Conservation (phyloP, 2,329 filamentous ascomycete species). For the Beauveria scarabaeidicola region DNA sequence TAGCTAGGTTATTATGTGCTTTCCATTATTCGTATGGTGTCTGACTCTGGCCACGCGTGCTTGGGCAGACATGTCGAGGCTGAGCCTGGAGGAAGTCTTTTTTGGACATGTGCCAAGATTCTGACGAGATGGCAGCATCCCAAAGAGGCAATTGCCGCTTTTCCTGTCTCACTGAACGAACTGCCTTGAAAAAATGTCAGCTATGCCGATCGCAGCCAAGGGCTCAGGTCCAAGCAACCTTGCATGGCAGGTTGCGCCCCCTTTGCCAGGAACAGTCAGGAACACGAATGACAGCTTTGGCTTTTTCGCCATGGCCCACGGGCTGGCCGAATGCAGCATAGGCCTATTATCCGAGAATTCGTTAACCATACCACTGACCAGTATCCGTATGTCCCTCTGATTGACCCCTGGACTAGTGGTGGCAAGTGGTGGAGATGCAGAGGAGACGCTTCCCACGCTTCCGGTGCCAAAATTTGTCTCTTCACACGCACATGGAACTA, state of each 20-base stretch:
- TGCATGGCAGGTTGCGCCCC: not conserved
- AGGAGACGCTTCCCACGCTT: not conserved
- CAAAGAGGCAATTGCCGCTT: constrained; percentile 4
- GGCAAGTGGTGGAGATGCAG: not conserved
- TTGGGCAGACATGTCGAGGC: not conserved
- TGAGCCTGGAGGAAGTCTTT: not conserved
- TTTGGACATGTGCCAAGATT: not conserved
- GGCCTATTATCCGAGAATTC: too few species aligned
- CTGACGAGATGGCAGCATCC: not conserved
- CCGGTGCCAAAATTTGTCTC: not conserved
- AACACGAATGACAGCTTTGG: too few species aligned
- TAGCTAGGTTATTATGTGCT: not conserved
- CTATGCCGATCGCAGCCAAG: not conserved
- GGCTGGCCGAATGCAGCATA: not conserved
- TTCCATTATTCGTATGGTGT: not conserved
- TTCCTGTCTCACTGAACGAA: not conserved
- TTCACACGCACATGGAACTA: not conserved
- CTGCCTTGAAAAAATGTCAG: not conserved
- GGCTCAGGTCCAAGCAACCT: not conserved
- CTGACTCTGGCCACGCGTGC: not conserved
- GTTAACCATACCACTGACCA: too few species aligned
- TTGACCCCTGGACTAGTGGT: not conserved
- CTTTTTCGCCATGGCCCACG: not conserved
- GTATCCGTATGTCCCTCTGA: too few species aligned
- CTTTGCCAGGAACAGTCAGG: not conserved